Evolutionary conservation across 306 rosid genomes (phyloP).

Genomic region (Casuarina equisetifolia): DNA sequence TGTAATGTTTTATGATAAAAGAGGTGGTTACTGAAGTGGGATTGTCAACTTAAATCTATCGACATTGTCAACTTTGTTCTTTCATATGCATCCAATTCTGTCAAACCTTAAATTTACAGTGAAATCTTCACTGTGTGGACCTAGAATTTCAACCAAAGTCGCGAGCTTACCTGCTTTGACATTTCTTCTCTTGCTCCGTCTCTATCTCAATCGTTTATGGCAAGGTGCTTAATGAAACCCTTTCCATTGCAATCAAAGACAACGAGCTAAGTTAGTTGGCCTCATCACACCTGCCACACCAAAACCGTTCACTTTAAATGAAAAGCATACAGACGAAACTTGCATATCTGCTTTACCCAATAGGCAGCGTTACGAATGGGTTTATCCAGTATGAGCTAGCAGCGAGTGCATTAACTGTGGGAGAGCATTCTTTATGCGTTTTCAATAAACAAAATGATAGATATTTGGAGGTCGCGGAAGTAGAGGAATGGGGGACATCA

Average conservation of each 20-base stretch:
- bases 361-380: slow-evolving; percentile 24
- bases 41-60: too few species aligned
- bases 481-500: slow-evolving; percentile 31
- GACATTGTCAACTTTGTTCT: too few species aligned
- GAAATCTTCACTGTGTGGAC: too few species aligned
- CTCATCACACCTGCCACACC: slow-evolving; percentile 12
- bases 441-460: not conserved
- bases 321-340: not conserved
- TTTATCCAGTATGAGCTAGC: slow-evolving; percentile 5
- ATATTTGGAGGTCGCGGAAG: not conserved
- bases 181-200: not conserved
- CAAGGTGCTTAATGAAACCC: not conserved
- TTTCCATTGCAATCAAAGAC: not conserved
- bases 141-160: too few species aligned
- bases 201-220: too few species aligned
- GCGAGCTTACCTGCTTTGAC: too few species aligned
- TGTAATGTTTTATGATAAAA: too few species aligned
- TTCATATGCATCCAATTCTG: too few species aligned
- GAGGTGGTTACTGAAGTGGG: too few species aligned
- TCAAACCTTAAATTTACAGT: too few species aligned
- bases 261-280: slow-evolving; percentile 13
- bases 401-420: slow-evolving; percentile 21
- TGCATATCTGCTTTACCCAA: slow-evolving; percentile 8
- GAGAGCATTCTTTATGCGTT: not conserved
- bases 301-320: slow-evolving; percentile 22